Evolutionary conservation across 106 monocot species (phyloP).

Genomic region (Acorus gramineus): DNA sequence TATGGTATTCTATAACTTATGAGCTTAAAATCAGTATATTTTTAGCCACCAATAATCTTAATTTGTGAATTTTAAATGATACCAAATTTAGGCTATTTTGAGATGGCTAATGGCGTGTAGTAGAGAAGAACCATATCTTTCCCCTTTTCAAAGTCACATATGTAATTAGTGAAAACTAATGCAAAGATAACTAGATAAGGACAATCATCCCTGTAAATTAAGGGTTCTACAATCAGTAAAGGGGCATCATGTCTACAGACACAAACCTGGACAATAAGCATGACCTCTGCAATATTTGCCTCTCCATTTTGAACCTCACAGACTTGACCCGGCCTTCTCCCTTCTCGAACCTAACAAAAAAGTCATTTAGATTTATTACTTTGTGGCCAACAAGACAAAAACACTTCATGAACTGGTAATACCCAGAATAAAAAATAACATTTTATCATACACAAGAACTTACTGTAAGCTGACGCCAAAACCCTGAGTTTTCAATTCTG

Average conservation of each 20-base stretch:
- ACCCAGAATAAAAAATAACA: neutral
- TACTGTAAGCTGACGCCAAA: conserved; percentile 96
- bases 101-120: too few species aligned
- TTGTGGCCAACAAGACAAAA: neutral
- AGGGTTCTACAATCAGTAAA: too few species aligned
- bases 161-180: too few species aligned
- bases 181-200: neutral
- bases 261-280: conserved; percentile 89
- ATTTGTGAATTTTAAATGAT: too few species aligned
- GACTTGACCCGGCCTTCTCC: conserved; percentile 37
- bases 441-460: neutral
- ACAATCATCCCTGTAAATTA: neutral
- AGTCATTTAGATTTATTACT: neutral
- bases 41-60: too few species aligned
- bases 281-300: conserved; percentile 63
- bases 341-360: conserved; percentile 76
- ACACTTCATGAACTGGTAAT: neutral
- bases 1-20: too few species aligned
- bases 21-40: too few species aligned
- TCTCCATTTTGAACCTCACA: conserved; percentile 18
- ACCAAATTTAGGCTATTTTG: too few species aligned
- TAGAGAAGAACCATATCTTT: too few species aligned
- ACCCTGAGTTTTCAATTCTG: conserved; percentile 69
- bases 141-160: too few species aligned
- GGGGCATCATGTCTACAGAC: neutral